Evolutionary conservation across 768 basidiomycete species (phyloP).

Genomic region (Termitomyces sp.): DNA sequence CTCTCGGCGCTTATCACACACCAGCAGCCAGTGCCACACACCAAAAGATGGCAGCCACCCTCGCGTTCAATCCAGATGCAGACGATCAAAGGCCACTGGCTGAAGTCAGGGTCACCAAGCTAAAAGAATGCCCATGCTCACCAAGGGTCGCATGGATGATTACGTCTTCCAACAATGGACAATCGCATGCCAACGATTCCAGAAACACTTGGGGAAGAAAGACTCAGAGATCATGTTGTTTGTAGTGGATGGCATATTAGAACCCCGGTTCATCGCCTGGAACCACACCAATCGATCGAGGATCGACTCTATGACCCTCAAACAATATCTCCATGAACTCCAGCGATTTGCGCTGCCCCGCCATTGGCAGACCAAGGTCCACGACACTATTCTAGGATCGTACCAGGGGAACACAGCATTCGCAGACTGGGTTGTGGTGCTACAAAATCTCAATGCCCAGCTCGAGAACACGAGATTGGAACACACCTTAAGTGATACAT

Average conservation of each 20-base stretch:
- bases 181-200: slow-evolving; percentile 14
- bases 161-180: too few relatives aligned
- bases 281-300: slow-evolving; percentile 8
- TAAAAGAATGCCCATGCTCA: too few relatives aligned
- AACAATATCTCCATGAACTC: slow-evolving; percentile 12
- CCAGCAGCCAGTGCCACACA: background rate
- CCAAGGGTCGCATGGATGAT: too few relatives aligned
- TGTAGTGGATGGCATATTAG: slow-evolving; percentile 16
- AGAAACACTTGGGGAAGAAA: slow-evolving; percentile 12
- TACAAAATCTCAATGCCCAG: too few relatives aligned
- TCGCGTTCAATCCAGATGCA: too few relatives aligned
- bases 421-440: too few relatives aligned
- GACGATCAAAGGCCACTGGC: too few relatives aligned
- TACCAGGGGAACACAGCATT: background rate
- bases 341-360: too few relatives aligned
- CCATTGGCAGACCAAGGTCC: background rate
- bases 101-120: slow-evolving; percentile 6
- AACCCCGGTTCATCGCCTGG: slow-evolving; percentile 13
- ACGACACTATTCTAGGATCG: background rate
- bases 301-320: slow-evolving; percentile 14
- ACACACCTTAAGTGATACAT: too few relatives aligned
- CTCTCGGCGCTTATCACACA: background rate
- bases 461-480: too few relatives aligned
- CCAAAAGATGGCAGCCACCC: too few relatives aligned
- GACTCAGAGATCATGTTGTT: slow-evolving; percentile 14